Evolutionary conservation across 2,329 filamentous ascomycete genomes (phyloP), one percentile per base, ranked within the genome.

Genomic region (Dactylonectria estremocensis): DNA sequence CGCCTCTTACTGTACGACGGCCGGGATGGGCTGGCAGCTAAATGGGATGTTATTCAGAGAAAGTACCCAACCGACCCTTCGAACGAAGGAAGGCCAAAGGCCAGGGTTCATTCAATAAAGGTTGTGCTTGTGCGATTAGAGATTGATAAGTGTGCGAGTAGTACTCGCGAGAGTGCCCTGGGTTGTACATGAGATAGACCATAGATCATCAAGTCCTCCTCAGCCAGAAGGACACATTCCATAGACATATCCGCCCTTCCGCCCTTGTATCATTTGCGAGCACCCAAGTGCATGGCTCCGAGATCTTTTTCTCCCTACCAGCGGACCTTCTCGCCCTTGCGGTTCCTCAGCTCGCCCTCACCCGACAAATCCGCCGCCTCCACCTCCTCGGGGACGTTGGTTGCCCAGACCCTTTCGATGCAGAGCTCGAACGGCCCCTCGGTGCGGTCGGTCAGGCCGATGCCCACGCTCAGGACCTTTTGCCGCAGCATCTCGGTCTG

Each of bases 331-430:
- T 82, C 72, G 5, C 82, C 82, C 48, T 78, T 80, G 61, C 76
- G 78, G 35, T 82, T 83, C 71, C 77, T 81, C 24, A 84, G 61
- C 48, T 76, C 76, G 22, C 78, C 77, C 6, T 72, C 69, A 2
- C 76, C 75, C 18, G 61, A 35, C 28, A 61, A 49, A 68, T 68
- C 35, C 62, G 64, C 10, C 67, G 11, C 11, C n/a, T 69, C 74
- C 3, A 28, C 69, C 48, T 72, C 76, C 3, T 64, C 70, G 11
- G 71, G 61, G 31, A 81, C 67, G 55, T 98, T 98, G 1, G 95
- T 97, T 0, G 95, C 95, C 94, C 95, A 99, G 18, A 98, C 90
- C 68, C 90, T 89, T 77, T 95, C 92, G 60, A 99, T 91, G 68
- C 90, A 92, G 45, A 99, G 84, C 80, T 97, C 93, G 81, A 95